These are phyloP conservation scores for Fusarium nygamai DNA, from an alignment of 2,329 filamentous ascomycete genomes.

Conservation along the genomic window DNA sequence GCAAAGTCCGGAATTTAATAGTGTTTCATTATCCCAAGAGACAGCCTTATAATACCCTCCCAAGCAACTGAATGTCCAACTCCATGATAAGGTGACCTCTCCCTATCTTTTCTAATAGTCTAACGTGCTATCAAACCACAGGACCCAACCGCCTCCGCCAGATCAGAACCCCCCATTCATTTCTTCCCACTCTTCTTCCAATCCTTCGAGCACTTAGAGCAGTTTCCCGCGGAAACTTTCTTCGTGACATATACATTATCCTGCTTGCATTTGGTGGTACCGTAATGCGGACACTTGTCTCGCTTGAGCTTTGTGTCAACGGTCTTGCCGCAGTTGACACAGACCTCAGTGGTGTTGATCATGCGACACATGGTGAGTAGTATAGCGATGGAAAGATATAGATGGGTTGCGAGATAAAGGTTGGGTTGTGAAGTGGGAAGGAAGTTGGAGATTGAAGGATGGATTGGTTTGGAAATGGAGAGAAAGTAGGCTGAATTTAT, in stretches of 20 bases:
- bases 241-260: not conserved
- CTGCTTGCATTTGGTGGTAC: not conserved
- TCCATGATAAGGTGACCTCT: too few relatives aligned
- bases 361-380: not conserved
- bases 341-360: not conserved
- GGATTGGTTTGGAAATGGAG: not conserved
- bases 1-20: fast-evolving
- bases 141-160: fast-evolving
- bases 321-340: not conserved
- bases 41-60: too few relatives aligned
- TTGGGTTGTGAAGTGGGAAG: not conserved
- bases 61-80: not conserved
- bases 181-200: not conserved
- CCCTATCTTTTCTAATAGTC: not conserved
- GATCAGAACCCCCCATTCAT: not conserved
- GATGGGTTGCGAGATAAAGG: fast-evolving
- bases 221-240: not conserved
- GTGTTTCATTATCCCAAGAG: fast-evolving
- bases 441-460: not conserved
- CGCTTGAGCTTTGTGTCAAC: not conserved
- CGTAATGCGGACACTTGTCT: not conserved
- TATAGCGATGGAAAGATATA: not conserved
- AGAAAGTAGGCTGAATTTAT: fast-evolving
- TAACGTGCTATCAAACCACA: not conserved
- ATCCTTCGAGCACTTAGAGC: fast-evolving